Evolutionary conservation across 768 basidiomycete genomes (phyloP), one percentile per base, ranked within the genome.

Genomic region (Collybiopsis confluens): DNA sequence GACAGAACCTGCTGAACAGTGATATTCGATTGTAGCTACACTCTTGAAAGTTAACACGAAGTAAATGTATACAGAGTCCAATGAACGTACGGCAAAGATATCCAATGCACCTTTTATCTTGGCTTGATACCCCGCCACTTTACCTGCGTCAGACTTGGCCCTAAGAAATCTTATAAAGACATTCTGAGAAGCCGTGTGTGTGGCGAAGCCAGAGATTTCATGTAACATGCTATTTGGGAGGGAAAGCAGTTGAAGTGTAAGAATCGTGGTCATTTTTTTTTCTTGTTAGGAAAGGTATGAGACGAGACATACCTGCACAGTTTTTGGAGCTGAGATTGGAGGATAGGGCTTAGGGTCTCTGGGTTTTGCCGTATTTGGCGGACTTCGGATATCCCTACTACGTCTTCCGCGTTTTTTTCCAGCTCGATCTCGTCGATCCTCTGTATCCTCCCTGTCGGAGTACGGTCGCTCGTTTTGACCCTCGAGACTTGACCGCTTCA

Each of bases 1-100:
- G 23, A 27, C 1, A 40, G 24, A 0, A 52, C 41, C 21, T 52
- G 50, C 23, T 40, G 50, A 20, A 41, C 18, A 8, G 21, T 52
- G 5, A 52, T 52, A 23, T 52, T 41, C 15, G 50, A 20, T 42
- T 52, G 50, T 20, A 52, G n/a, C 50, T 52, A 30, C 21, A 15
- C n/a, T 9, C 11, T 2, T 13, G 45, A 15, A 7, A n/a, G 7
- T 21, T 7, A 38, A 5, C 7, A 27, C 42, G 20, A 51, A 3
- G 3, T n/a, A 18, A 41, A 42, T 2, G 16, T 27, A n/a, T 35
- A 15, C 9, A 23, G 16, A 9, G 11, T 4, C 15, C 21, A 1
- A 10, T 28, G 18, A 20, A 21, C 50, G 8, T 30, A 33, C 50
- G 16, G 50, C 28, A 21, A 52, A 52, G 15, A 52, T 15, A 23